Conservation (phyloP, 345 rosid species). For the Citrus australasica region DNA sequence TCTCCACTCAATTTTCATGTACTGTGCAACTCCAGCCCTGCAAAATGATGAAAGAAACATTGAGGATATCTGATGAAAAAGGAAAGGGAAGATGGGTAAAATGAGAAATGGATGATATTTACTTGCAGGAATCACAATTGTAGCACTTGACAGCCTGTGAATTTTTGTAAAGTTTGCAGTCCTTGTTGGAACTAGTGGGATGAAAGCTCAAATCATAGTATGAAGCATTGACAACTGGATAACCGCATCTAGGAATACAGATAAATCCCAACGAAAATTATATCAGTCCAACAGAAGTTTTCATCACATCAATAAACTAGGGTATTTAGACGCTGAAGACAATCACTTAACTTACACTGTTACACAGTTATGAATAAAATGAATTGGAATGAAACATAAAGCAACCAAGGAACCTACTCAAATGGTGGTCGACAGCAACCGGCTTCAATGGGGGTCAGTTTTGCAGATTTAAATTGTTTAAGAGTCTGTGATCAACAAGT, state of each 20-base stretch:
- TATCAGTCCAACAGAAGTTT: not conserved
- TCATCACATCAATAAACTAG: not conserved
- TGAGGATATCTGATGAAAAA: constrained; percentile 2
- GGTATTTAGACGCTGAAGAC: not conserved
- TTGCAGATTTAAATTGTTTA: constrained; percentile 64
- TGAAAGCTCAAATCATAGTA: constrained; percentile 88
- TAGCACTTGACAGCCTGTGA: constrained; percentile 67
- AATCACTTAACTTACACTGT: not conserved
- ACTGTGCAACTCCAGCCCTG: constrained; percentile 98
- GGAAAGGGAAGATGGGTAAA: not conserved
- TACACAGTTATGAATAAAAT: not conserved
- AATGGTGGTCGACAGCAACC: constrained; percentile 97
- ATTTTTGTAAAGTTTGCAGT: constrained; percentile 85
- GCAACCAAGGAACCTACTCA: constrained; percentile 42
- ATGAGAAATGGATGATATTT: constrained; percentile 16
- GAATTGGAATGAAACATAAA: not conserved
- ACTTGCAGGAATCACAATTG: constrained; percentile 97
- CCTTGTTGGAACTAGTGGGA: constrained; percentile 71
- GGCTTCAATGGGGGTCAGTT: constrained; percentile 79
- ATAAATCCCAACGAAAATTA: constrained; percentile 1
- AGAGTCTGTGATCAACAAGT: constrained; percentile 46
- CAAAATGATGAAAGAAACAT: not conserved
- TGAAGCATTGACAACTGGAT: constrained; percentile 71
- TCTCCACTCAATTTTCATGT: constrained; percentile 91
- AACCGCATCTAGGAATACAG: constrained; percentile 64